Percentiles rank a stretch among this genome's conserved stretches.
Evolutionary conservation across 345 rosid species (phyloP).

Genomic region (Noccaea caerulescens): DNA sequence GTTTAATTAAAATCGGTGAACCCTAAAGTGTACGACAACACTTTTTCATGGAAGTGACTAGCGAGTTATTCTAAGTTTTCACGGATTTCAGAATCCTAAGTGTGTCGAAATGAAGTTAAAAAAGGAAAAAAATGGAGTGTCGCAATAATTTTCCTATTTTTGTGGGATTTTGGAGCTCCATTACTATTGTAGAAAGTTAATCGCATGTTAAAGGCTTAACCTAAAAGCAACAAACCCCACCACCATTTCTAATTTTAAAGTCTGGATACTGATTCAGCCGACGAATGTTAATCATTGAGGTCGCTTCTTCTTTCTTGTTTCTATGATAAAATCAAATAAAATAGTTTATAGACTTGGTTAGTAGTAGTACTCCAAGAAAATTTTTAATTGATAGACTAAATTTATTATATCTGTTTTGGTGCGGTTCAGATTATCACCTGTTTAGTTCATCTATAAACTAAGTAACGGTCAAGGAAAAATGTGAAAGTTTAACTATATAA

Average conservation of each 20-base stretch:
- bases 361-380: not conserved
- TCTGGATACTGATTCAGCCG: constrained; percentile 33
- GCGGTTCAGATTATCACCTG: constrained; percentile 11
- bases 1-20: not conserved
- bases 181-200: constrained; percentile 37
- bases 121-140: not conserved
- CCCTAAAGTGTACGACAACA: constrained; percentile 14
- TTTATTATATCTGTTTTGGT: not conserved
- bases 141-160: constrained; percentile 23
- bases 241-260: constrained; percentile 20
- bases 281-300: constrained; percentile 41
- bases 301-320: constrained; percentile 36
- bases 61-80: constrained; percentile 17
- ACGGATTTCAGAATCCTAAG: constrained; percentile 30
- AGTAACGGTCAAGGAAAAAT: constrained; percentile 10
- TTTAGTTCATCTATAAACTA: not conserved
- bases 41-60: constrained; percentile 33
- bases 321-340: constrained; percentile 24
- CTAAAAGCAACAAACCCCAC: constrained; percentile 46
- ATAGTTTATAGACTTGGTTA: not conserved
- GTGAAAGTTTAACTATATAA: constrained; percentile 8
- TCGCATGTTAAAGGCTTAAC: constrained; percentile 43
- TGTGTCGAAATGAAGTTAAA: constrained; percentile 3
- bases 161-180: constrained; percentile 30
- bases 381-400: not conserved